phyloP scores from a whole-genome alignment of 202 grass and related monocot species.

The Thinopyrum obtusiflorum region DNA sequence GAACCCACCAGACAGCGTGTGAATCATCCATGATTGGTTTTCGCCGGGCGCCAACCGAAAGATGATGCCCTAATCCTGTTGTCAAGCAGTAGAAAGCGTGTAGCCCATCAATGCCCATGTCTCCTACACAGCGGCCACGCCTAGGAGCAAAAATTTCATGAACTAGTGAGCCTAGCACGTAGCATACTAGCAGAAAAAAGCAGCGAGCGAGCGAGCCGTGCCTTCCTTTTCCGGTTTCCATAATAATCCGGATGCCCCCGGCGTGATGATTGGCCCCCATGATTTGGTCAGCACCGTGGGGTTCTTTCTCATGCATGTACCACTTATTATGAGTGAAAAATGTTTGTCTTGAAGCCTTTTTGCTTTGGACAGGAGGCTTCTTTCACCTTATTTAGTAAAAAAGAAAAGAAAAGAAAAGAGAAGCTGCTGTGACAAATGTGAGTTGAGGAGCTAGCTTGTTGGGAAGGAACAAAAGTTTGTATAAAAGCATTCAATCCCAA shows the following conservation, averaged over 20 bases:
- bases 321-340: not conserved
- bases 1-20: not conserved
- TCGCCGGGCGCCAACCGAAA: not conserved
- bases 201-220: not conserved
- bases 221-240: not conserved
- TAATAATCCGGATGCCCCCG: constrained; percentile 1
- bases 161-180: not conserved
- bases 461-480: constrained; percentile 8
- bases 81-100: constrained; percentile 23
- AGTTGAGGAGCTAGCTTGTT: not conserved
- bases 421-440: not conserved
- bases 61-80: constrained; percentile 19
- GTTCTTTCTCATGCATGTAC: not conserved
- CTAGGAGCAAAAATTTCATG: constrained; percentile 12
- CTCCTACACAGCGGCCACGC: constrained; percentile 26
- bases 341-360: not conserved
- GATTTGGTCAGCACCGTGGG: constrained; percentile 34
- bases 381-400: not conserved
- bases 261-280: constrained; percentile 32
- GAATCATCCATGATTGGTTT: not conserved
- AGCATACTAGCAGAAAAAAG: not conserved
- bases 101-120: constrained; percentile 47
- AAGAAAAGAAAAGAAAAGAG: not conserved
- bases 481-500: constrained; percentile 34
- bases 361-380: not conserved